Conservation (phyloP, 1,284 basidiomycete genomes). For the Trichosporon coremiiforme region DNA sequence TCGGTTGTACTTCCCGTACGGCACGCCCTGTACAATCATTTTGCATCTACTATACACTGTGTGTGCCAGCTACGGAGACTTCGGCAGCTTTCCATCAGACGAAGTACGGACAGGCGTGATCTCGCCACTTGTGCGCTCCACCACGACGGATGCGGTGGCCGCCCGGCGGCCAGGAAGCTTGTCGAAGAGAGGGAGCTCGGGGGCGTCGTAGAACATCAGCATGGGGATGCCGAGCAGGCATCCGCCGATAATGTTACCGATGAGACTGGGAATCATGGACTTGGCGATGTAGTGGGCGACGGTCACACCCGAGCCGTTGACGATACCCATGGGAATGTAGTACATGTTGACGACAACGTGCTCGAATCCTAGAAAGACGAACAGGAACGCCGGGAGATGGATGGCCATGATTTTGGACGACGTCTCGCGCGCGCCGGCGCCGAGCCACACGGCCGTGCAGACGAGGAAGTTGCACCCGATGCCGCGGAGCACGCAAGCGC, state of each 20-base stretch:
- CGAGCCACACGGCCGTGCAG: slow-evolving; percentile 52
- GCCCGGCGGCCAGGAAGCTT: not conserved
- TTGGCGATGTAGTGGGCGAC: slow-evolving; percentile 34
- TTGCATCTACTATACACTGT: no score
- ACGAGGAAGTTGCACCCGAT: slow-evolving; percentile 56
- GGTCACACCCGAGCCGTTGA: slow-evolving; percentile 39
- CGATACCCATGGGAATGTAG: slow-evolving; percentile 35
- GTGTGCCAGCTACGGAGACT: no score
- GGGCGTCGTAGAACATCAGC: slow-evolving; percentile 20
- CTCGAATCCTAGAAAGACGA: slow-evolving; percentile 52
- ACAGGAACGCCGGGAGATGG: slow-evolving; percentile 53
- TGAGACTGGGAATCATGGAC: slow-evolving; percentile 37
- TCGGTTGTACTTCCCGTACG: no score
- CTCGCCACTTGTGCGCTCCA: no score
- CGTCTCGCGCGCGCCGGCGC: slow-evolving; percentile 43
- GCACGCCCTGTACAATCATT: no score
- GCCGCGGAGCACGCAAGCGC: slow-evolving; percentile 45
- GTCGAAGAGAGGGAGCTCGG: slow-evolving; percentile 20
- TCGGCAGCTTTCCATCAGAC: no score
- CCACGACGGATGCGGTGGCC: no score
- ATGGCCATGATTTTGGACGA: slow-evolving; percentile 47
- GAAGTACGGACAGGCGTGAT: no score
- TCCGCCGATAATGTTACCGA: slow-evolving; percentile 36
- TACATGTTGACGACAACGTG: slow-evolving; percentile 49
- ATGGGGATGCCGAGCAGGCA: slow-evolving; percentile 29